phyloP scores from a whole-genome alignment of 768 basidiomycete genomes.

The Kwoniella sp. region DNA sequence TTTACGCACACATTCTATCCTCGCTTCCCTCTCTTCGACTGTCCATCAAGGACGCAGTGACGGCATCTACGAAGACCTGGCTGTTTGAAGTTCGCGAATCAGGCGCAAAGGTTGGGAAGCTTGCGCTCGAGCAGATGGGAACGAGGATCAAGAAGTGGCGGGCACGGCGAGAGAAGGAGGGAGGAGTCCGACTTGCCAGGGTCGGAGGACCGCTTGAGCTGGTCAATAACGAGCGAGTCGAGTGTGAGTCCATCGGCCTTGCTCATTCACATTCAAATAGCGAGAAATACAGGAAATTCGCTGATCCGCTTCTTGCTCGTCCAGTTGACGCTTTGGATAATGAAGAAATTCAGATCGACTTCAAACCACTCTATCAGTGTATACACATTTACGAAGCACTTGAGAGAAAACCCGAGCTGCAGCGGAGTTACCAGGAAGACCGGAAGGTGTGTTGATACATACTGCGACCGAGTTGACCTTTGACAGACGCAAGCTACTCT shows the following conservation, averaged over 20 bases:
- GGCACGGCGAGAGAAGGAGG: conserved; percentile 74
- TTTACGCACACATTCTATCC: conserved; percentile 84
- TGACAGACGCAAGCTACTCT: conserved; percentile 89
- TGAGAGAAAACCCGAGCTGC: conserved; percentile 83
- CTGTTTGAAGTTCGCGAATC: conserved; percentile 87
- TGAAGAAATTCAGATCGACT: conserved; percentile 80
- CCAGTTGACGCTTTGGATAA: conserved; percentile 88
- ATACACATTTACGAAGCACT: conserved; percentile 93
- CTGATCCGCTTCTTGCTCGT: no score
- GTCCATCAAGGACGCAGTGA: conserved; percentile 89
- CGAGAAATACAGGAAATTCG: no score
- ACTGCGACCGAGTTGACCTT: neutral
- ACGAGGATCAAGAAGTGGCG: conserved; percentile 75
- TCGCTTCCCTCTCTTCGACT: conserved; percentile 83
- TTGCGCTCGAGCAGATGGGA: conserved; percentile 89
- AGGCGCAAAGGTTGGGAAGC: conserved; percentile 74
- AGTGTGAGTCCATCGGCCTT: conserved; percentile 62
- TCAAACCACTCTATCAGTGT: conserved; percentile 90
- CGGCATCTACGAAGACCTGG: conserved; percentile 94
- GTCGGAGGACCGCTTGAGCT: conserved; percentile 90
- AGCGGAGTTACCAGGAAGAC: conserved; percentile 92
- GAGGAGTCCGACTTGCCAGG: conserved; percentile 66
- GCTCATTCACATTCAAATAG: neutral
- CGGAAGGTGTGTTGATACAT: conserved; percentile 61
- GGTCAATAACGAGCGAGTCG: conserved; percentile 87